Evolutionary conservation across 140 eudicot species (phyloP).

Genomic region (Oenanthe javanica): DNA sequence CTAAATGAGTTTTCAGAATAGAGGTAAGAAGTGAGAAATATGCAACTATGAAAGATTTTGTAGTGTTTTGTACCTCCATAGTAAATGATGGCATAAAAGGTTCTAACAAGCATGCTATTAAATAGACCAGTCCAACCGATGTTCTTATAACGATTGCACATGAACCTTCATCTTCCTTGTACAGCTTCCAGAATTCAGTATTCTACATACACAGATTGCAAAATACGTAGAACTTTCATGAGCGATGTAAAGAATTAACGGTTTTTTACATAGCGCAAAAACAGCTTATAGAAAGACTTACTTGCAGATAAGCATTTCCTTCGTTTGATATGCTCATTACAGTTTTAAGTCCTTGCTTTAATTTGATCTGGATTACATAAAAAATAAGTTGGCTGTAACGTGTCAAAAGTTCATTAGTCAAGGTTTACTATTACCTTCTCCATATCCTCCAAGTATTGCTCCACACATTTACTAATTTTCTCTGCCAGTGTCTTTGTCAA

Average conservation of each 20-base stretch:
- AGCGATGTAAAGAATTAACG: neutral
- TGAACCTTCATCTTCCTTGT: slow-evolving; percentile 13
- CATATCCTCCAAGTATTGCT: slow-evolving; percentile 10
- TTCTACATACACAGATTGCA: slow-evolving; percentile 1
- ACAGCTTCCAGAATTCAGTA: slow-evolving; percentile 11
- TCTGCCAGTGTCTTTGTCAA: slow-evolving; percentile 1
- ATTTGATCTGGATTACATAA: neutral
- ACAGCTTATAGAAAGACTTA: neutral
- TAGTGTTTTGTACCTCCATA: slow-evolving; percentile 39
- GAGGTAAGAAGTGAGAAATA: neutral
- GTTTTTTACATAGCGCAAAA: neutral
- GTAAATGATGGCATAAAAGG: slow-evolving; percentile 95
- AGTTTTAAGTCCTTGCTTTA: slow-evolving; percentile 16
- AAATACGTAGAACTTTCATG: neutral
- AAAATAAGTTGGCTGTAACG: neutral
- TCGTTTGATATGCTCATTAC: slow-evolving; percentile 9
- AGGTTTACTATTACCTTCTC: slow-evolving; percentile 2
- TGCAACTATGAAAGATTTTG: neutral
- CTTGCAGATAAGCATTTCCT: slow-evolving; percentile 14
- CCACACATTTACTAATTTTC: slow-evolving; percentile 6
- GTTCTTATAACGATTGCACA: slow-evolving; percentile 25
- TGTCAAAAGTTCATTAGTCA: neutral
- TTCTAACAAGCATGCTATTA: slow-evolving; percentile 80
- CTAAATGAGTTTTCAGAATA: neutral
- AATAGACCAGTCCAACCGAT: slow-evolving; percentile 77